Base-by-base conservation (phyloP, 495 filamentous ascomycete genomes). In the Hypoxylon lienhwacheense region DNA sequence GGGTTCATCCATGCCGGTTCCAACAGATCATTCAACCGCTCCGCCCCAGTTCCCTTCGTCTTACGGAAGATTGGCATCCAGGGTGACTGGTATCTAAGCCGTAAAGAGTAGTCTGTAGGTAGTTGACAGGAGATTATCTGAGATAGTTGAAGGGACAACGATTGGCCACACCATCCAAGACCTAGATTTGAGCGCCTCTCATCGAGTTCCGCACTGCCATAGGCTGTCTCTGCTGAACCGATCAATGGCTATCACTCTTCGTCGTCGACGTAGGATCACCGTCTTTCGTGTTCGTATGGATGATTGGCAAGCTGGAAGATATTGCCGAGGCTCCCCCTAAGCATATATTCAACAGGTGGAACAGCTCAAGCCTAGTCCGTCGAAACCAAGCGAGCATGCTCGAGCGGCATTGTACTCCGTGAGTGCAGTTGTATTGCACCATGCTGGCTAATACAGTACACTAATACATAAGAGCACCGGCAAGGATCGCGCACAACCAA, bases 31-130 rank as follows among this genome's bases (percentile, higher is more conserved):
- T 43, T 47, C 46, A 47, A 39, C 21, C 45, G 41, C 58, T 55
- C 52, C 58, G 58, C 52, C 46, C 49, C 46, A 46, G 41, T 32
- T 47, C 52, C 58, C 31, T 56, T 55, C 45, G 42, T 40, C 58
- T 31, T 53, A 35, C 58, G 58, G 58, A 51, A 55, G 32, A 41
- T 46, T 50, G 47, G 10, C 28, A 35, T 11, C 42, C 25, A 50
- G 43, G 47, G 35, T 39, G 29, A 39, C 47, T 53, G 25, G 31
- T 47, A 25, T 34, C 32, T n/a, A 22, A 48, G 34, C 17, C 32
- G 28, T 44, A n/a, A 31, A 35, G 43, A n/a, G n/a, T n/a, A n/a
- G n/a, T n/a, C n/a, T n/a, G n/a, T n/a, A n/a, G n/a, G n/a, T n/a
- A n/a, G n/a, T n/a, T n/a, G n/a, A n/a, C n/a, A 35, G 33, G 35